Percentiles rank a stretch among this genome's conserved stretches.
These are phyloP conservation scores for Aspergillus wentii DNA, from an alignment of 495 filamentous ascomycete genomes.

Conservation along the genomic window DNA sequence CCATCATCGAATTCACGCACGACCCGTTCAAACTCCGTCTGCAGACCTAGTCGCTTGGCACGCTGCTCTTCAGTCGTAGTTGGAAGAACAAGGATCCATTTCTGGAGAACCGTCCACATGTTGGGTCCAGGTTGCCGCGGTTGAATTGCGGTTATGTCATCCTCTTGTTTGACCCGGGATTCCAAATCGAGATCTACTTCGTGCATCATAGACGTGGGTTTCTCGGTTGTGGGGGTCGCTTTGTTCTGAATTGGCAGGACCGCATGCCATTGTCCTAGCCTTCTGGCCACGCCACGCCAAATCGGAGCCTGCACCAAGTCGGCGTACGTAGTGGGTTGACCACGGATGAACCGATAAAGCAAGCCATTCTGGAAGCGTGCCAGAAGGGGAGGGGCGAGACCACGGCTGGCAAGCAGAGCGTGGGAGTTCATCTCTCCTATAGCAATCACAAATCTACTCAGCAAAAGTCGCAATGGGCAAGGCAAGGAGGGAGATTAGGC, in stretches of 20 bases:
- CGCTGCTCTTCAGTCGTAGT: conserved; percentile 61
- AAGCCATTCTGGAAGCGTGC: conserved; percentile 96
- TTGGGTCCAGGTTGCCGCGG: conserved; percentile 66
- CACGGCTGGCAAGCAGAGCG: conserved; percentile 68
- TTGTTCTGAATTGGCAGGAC: conserved; percentile 43
- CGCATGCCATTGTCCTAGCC: conserved; percentile 92
- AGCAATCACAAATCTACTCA: conserved; percentile 27
- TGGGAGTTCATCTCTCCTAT: conserved; percentile 67
- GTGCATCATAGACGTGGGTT: conserved; percentile 9
- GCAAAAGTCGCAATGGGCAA: conserved; percentile 33
- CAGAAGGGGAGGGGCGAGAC: conserved; percentile 79
- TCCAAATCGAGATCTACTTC: conserved; percentile 28
- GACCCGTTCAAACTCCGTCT: conserved; percentile 67
- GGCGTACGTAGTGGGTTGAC: conserved; percentile 69
- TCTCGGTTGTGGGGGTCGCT: conserved; percentile 4
- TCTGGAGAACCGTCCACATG: conserved; percentile 90
- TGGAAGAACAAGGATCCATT: conserved; percentile 88
- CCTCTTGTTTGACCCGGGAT: conserved; percentile 11
- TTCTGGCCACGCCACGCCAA: conserved; percentile 76
- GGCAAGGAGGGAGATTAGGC: conserved; percentile 6
- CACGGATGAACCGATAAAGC: conserved; percentile 85
- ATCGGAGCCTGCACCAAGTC: conserved; percentile 68
- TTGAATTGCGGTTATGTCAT: conserved; percentile 49
- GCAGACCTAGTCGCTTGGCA: conserved; percentile 59
- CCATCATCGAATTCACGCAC: conserved; percentile 66